Base-by-base conservation (phyloP, 2,329 filamentous ascomycete genomes). In the Penicillium sp. region DNA sequence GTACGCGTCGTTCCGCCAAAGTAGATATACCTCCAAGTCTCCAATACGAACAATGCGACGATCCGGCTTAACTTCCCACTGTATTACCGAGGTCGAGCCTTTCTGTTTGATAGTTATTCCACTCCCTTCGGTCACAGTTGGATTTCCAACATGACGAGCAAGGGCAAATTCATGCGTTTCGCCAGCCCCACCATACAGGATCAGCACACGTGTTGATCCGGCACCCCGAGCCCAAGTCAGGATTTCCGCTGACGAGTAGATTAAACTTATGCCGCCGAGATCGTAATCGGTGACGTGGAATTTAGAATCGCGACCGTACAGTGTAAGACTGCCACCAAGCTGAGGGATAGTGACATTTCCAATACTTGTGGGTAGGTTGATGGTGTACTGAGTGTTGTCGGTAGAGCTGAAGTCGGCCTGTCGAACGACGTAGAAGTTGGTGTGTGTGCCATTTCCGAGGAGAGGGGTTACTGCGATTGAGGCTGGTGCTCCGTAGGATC, bases 171-270 rank as follows among this genome's bases (percentile, higher is more conserved):
- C 69, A 48, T 73, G 68, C 16, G 52, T 54, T 48, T 74, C 68
- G 16, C 54, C 57, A 8, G 56, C 55, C 7, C 63, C 66, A 14
- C 72, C 70, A 46, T 73, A 72, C 1, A 74, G 33, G 7, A 73
- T 51, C 2, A 73, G 53, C 2, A 70, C 61, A 57, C 55, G 56
- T 48, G 56, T 49, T 3, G 58, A 57, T 31, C 56, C 52, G 19
- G 48, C 22, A 16, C 54, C 56, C 5, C 48, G 43, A 31, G 58
- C 46, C 67, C 68, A 69, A n/a, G 69, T 72, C 37, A 69, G 69
- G 14, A 73, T 66, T 26, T 73, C 70, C 16, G 67, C 68, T 9
- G 68, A 63, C 3, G 68, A 69, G 45, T 70, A 71, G 9, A 71
- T 55, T 41, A 68, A 19, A 27, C 59, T 66, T 13, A 57, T 63